phyloP scores from a whole-genome alignment of 75 land plant genomes.

The Azolla pinnata region DNA sequence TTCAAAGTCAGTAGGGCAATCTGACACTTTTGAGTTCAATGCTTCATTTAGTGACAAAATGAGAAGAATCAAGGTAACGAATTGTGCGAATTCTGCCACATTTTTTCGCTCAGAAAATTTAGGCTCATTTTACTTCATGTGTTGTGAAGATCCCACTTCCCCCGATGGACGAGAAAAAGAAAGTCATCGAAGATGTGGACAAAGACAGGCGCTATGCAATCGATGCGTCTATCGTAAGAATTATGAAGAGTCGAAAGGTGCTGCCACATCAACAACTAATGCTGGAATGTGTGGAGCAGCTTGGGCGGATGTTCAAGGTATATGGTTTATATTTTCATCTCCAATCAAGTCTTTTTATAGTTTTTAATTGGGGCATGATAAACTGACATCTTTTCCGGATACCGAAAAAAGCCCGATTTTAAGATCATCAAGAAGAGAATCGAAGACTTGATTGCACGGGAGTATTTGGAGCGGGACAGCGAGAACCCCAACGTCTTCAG shows the following conservation, averaged over 20 bases:
- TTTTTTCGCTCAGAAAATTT: too few species aligned
- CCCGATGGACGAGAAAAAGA: slow-evolving; percentile 92
- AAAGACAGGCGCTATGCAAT: slow-evolving; percentile 88
- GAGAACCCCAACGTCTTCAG: slow-evolving; percentile 69
- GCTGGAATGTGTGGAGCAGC: slow-evolving; percentile 85
- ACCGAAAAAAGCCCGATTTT: slow-evolving; percentile 90
- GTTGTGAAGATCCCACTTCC: slow-evolving; percentile 84
- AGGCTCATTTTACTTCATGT: too few species aligned
- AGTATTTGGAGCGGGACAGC: slow-evolving; percentile 74
- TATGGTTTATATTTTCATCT: too few species aligned
- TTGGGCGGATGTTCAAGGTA: slow-evolving; percentile 89
- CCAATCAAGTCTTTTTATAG: too few species aligned
- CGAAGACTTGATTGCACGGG: slow-evolving; percentile 76
- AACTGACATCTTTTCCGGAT: too few species aligned
- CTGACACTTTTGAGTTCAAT: slow-evolving; percentile 78
- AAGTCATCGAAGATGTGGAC: slow-evolving; percentile 89
- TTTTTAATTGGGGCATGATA: too few species aligned
- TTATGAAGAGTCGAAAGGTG: slow-evolving; percentile 87
- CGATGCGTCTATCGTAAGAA: slow-evolving; percentile 91
- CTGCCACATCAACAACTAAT: slow-evolving; percentile 69
- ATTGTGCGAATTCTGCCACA: too few species aligned
- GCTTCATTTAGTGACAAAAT: slow-evolving; percentile 78
- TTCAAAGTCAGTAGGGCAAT: slow-evolving; percentile 47
- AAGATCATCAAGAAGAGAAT: slow-evolving; percentile 84
- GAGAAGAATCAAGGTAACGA: slow-evolving; percentile 85